Base-by-base conservation (phyloP, 148 eudicot genomes). In the Simmondsia chinensis region DNA sequence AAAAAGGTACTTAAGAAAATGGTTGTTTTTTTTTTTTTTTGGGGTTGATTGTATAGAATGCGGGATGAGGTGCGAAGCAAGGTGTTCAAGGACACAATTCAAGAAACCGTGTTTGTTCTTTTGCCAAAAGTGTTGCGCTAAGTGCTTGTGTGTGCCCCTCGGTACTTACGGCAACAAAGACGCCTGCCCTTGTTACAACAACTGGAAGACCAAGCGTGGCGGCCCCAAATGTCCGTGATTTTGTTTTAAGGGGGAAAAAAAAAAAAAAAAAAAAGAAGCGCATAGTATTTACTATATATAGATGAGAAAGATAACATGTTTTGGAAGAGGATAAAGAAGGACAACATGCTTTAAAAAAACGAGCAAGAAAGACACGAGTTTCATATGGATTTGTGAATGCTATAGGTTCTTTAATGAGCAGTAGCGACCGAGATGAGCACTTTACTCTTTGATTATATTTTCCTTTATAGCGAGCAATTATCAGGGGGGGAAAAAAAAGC, bases 141-240 rank as follows among this genome's bases (percentile, higher is more conserved):
- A 50, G 9, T 74, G 80, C 47, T 54, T 69, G 28, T 74, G 80
- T 43, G 80, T 74, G 20, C 80, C 80, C 36, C 43, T 66, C 12
- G 80, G 80, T n/a, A 69, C 75, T 25, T 74, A 74, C 22, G 80
- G 80, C 16, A 69, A 74, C 63, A 74, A 74, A 48, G 43, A 69
- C 14, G 14, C 36, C 19, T 74, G 80, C 37, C 80, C 80, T 44
- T 74, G 80, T 56, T 74, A 74, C 48, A 64, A 74, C 39, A 65
- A 74, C 24, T 74, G 80, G 80, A 74, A 74, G 69, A 74, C 75
- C 22, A 74, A 74, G 59, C 65, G 75, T 47, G 80, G 75, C 18
- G 80, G 80, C 40, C 60, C 65, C 1, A 62, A 62, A 25, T 62
- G 67, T 43, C 67, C 67, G 32, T 62, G 26, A 54, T 5, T 2